These are phyloP conservation scores for Tephrocybe sp. DNA, from an alignment of 768 basidiomycete species.

Conservation along the genomic window DNA sequence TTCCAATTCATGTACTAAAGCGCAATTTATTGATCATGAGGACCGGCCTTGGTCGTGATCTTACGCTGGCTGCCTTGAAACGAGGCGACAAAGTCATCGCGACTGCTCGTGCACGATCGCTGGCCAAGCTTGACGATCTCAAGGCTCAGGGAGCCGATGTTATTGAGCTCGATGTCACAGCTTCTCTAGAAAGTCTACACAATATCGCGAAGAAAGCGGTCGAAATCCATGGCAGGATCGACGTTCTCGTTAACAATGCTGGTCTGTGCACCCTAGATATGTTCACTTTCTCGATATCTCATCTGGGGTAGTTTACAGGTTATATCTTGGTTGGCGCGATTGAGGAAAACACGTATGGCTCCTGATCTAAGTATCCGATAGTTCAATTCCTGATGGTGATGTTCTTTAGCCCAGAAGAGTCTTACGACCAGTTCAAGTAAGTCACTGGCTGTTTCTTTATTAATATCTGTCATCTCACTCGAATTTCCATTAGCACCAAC, in stretches of 20 bases:
- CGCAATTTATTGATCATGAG: conserved; percentile 16
- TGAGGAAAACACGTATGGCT: conserved; percentile 33
- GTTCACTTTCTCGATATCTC: neutral
- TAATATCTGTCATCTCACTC: neutral
- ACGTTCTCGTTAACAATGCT: conserved; percentile 49
- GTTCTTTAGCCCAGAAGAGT: conserved; percentile 38
- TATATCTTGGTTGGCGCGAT: conserved; percentile 33
- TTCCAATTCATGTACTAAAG: too few species aligned
- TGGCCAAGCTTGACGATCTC: conserved; percentile 34
- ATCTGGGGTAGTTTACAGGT: conserved; percentile 30
- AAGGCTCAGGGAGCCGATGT: conserved; percentile 36
- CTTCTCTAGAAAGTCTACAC: conserved; percentile 32
- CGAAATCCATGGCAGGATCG: conserved; percentile 38
- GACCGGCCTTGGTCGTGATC: conserved; percentile 37
- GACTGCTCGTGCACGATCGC: conserved; percentile 36
- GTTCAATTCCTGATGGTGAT: neutral
- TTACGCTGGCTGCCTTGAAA: conserved; percentile 38
- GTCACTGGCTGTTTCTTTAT: too few species aligned
- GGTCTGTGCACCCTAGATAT: conserved; percentile 21
- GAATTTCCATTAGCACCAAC: conserved; percentile 36
- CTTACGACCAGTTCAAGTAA: conserved; percentile 35
- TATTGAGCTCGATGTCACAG: conserved; percentile 36
- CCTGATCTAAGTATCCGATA: neutral
- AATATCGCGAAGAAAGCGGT: conserved; percentile 35
- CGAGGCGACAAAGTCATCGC: conserved; percentile 51